Evolutionary conservation across 1,284 basidiomycete genomes (phyloP).

Genomic region (Cutaneotrichosporon spelunceum): DNA sequence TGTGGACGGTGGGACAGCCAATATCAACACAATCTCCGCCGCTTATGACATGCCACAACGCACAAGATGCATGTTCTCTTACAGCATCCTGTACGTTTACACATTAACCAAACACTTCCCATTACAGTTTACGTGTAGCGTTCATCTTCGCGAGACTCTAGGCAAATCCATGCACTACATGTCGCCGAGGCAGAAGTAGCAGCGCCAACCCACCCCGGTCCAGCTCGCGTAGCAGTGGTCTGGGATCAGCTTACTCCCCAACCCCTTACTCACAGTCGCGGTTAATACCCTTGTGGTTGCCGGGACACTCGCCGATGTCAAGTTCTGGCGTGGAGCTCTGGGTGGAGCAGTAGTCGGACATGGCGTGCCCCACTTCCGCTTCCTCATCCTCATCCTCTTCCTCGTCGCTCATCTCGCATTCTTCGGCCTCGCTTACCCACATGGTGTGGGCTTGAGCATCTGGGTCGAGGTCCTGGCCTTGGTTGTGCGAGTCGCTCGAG

Average conservation of each 20-base stretch:
- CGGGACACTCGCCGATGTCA: background rate
- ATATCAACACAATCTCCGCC: too few relatives aligned
- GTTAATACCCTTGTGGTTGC: background rate
- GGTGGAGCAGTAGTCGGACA: background rate
- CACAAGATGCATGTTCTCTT: too few relatives aligned
- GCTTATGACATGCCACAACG: too few relatives aligned
- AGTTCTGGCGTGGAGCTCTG: background rate
- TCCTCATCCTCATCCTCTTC: background rate
- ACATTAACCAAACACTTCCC: background rate
- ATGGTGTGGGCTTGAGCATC: background rate
- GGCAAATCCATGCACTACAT: background rate
- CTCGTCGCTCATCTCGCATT: background rate
- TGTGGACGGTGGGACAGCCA: too few relatives aligned
- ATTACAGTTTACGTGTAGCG: background rate
- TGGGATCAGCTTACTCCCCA: background rate
- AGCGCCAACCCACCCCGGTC: background rate
- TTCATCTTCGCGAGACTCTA: background rate
- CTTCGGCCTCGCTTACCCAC: background rate
- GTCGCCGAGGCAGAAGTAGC: slow-evolving; percentile 1
- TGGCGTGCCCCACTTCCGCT: background rate
- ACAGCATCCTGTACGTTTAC: background rate
- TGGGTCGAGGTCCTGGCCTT: background rate
- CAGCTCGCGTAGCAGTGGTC: background rate
- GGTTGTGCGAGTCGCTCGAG: background rate
- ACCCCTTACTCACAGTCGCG: background rate